phyloP scores from a whole-genome alignment of 2,329 filamentous ascomycete genomes.

The Magnaporthales sp. region DNA sequence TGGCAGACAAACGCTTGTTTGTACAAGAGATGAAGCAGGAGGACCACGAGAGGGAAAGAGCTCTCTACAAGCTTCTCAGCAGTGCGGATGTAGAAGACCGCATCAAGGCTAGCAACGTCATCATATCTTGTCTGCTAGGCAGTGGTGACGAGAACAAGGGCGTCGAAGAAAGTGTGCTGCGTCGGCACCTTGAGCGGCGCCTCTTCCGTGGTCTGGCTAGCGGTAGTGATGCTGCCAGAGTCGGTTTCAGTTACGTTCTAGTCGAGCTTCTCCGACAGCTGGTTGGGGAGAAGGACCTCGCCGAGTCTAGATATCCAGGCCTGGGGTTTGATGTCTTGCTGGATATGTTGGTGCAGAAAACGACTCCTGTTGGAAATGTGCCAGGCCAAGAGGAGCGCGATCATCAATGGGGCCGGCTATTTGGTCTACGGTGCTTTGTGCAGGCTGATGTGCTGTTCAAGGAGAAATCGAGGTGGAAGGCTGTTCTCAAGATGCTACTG shows the following conservation, averaged over 20 bases:
- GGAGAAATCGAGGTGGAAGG: conserved; percentile 50
- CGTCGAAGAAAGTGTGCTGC: conserved; percentile 42
- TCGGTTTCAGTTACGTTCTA: conserved; percentile 84
- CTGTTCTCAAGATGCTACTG: conserved; percentile 64
- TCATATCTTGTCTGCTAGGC: conserved; percentile 46
- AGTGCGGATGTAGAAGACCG: conserved; percentile 49
- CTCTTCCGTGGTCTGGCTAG: conserved; percentile 85
- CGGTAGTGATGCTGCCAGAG: conserved; percentile 75
- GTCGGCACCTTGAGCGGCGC: conserved; percentile 53
- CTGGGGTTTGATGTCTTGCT: conserved; percentile 49
- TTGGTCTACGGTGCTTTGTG: conserved; percentile 79
- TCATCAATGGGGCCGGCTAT: conserved; percentile 75
- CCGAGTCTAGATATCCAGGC: conserved; percentile 37
- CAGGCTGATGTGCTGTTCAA: conserved; percentile 65
- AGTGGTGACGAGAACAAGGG: conserved; percentile 20
- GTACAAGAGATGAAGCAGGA: conserved; percentile 40
- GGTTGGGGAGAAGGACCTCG: conserved; percentile 42
- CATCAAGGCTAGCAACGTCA: conserved; percentile 48
- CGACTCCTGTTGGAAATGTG: conserved; percentile 41
- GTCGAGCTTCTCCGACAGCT: conserved; percentile 71
- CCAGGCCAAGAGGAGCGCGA: conserved; percentile 74
- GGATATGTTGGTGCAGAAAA: conserved; percentile 45
- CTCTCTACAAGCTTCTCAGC: conserved; percentile 52
- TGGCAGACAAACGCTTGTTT: conserved; percentile 36
- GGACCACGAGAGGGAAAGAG: conserved; percentile 48